Evolutionary conservation across 1,139 yeast genomes (phyloP).

Genomic region (Kurtzmaniella quercitrusa): DNA sequence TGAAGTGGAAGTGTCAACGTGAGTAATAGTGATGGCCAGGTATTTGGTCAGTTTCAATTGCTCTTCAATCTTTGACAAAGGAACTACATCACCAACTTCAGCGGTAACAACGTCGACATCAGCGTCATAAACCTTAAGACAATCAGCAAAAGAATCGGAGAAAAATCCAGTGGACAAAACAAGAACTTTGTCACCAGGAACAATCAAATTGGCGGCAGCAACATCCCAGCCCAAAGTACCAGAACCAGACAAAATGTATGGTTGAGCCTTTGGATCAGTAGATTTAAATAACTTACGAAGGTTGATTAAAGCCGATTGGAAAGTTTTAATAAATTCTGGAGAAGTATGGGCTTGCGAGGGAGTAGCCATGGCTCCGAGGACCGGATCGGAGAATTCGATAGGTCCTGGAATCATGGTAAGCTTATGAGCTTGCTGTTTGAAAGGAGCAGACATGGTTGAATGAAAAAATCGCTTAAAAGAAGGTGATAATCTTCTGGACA

Average conservation of each 20-base stretch:
- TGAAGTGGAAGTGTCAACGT: slow-evolving; percentile 94
- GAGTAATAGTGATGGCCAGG: slow-evolving; percentile 78
- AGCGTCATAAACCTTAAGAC: slow-evolving; percentile 69
- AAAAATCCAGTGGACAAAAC: slow-evolving; percentile 92
- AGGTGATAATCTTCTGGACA: not conserved
- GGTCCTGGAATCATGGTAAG: slow-evolving; percentile 90
- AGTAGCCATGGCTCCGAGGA: slow-evolving; percentile 75
- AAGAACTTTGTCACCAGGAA: slow-evolving; percentile 65
- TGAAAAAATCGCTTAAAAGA: not conserved
- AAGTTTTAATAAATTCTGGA: slow-evolving; percentile 76
- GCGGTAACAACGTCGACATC: slow-evolving; percentile 66
- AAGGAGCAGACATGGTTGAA: slow-evolving; percentile 25
- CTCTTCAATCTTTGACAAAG: slow-evolving; percentile 51
- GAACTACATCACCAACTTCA: slow-evolving; percentile 67
- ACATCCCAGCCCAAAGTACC: slow-evolving; percentile 97
- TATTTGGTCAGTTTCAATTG: slow-evolving; percentile 52
- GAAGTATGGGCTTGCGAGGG: slow-evolving; percentile 89
- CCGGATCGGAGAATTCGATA: slow-evolving; percentile 80
- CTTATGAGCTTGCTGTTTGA: slow-evolving; percentile 47
- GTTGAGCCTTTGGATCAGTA: slow-evolving; percentile 61
- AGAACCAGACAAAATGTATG: slow-evolving; percentile 80
- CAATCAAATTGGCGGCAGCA: slow-evolving; percentile 71
- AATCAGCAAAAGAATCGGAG: slow-evolving; percentile 81
- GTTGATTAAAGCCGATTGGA: slow-evolving; percentile 63
- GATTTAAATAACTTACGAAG: slow-evolving; percentile 75